Evolutionary conservation across 2,329 filamentous ascomycete species (phyloP).

Genomic region (Paraphaeosphaeria sporulosa): DNA sequence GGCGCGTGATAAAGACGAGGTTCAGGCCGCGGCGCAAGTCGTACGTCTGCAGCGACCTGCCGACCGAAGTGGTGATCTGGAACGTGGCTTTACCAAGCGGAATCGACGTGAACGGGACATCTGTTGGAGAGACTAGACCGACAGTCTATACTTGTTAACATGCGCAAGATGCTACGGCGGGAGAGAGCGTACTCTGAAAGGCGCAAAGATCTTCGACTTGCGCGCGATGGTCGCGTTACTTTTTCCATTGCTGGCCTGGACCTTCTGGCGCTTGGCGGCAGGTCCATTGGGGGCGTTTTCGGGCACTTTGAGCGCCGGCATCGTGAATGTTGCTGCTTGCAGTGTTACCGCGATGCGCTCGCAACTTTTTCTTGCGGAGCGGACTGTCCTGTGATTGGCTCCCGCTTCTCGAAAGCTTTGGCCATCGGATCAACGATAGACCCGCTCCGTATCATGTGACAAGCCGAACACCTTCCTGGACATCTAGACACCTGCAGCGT

Average conservation of each 20-base stretch:
- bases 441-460: too few species aligned
- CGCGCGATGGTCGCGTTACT: constrained; percentile 50
- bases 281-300: constrained; percentile 53
- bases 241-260: constrained; percentile 45
- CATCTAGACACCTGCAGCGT: too few species aligned
- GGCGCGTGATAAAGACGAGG: constrained; percentile 90
- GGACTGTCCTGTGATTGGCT: constrained; percentile 3
- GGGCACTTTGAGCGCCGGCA: constrained; percentile 62
- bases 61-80: constrained; percentile 95
- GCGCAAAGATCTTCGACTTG: constrained; percentile 85
- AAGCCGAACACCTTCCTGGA: too few species aligned
- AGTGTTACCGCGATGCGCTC: not conserved
- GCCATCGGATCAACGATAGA: not conserved
- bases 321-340: constrained; percentile 29
- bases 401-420: not conserved
- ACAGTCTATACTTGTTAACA: constrained; percentile 70
- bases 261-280: constrained; percentile 70
- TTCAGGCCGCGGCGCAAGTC: constrained; percentile 89
- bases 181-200: constrained; percentile 75
- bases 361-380: constrained; percentile 11
- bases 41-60: constrained; percentile 91
- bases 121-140: constrained; percentile 89
- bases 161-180: not conserved
- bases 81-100: constrained; percentile 94
- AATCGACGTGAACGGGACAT: constrained; percentile 87